Conservation (phyloP, 345 rosid genomes). For the Populus euphratica region DNA sequence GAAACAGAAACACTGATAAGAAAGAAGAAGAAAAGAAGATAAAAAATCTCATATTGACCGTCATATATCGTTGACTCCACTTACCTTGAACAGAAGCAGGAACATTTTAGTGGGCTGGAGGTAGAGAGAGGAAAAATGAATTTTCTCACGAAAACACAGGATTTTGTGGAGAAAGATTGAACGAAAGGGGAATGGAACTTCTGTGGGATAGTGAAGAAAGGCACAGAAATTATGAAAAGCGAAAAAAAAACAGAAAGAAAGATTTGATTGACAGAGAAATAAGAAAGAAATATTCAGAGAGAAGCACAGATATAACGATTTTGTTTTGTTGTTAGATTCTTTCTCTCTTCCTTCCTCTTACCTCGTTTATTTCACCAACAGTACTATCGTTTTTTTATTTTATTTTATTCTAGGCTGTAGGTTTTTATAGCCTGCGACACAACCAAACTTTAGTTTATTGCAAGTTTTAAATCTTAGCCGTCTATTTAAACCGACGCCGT, state of each 20-base stretch:
- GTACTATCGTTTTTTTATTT: background rate
- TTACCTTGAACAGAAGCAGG: slow-evolving; percentile 13
- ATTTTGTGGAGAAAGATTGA: background rate
- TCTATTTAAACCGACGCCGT: background rate
- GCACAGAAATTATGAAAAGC: slow-evolving; percentile 15
- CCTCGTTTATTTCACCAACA: slow-evolving; percentile 17
- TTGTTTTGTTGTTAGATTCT: background rate
- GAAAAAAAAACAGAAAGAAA: background rate
- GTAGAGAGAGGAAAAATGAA: background rate
- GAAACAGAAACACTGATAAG: background rate
- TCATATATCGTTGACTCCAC: background rate
- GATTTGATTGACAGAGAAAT: slow-evolving; percentile 19
- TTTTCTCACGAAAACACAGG: background rate
- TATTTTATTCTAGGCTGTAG: background rate
- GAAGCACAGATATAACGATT: background rate
- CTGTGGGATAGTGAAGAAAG: slow-evolving; percentile 1
- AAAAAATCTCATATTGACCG: background rate
- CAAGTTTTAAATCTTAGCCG: background rate
- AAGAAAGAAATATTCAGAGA: background rate
- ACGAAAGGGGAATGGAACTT: background rate
- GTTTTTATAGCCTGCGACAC: background rate
- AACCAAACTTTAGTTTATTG: background rate
- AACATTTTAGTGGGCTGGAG: slow-evolving; percentile 4
- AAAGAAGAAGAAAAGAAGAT: background rate
- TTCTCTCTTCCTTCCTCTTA: background rate